A percentile compares a stretch with the other conserved stretches of the same genome.
phyloP scores from a whole-genome alignment of 1,284 basidiomycete species.

The Trametes pubescens region DNA sequence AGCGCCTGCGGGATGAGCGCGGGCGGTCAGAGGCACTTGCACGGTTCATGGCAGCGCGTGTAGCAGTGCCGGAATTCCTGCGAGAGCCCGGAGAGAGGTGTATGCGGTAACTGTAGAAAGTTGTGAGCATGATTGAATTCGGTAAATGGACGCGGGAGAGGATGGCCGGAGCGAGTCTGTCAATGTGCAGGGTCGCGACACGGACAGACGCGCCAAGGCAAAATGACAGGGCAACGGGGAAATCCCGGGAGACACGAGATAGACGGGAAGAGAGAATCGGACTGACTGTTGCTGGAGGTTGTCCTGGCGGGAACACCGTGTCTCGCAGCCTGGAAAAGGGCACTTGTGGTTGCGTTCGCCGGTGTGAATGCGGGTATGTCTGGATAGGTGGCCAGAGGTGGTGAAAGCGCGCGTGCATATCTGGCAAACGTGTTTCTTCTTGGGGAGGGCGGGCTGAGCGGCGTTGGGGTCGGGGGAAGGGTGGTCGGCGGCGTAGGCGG shows the following conservation, averaged over 20 bases:
- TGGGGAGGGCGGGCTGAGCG: conserved; percentile 25
- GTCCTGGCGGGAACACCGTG: conserved; percentile 81
- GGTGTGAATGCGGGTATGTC: conserved; percentile 84
- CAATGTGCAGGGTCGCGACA: conserved; percentile 11
- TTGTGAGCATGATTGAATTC: conserved; percentile 11
- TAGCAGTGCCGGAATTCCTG: conserved; percentile 58
- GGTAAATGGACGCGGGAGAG: not conserved
- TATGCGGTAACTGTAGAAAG: conserved; percentile 65
- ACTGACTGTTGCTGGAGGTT: conserved; percentile 87
- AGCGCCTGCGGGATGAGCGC: conserved; percentile 29
- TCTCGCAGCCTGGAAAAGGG: conserved; percentile 85
- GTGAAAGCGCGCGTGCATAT: conserved; percentile 70
- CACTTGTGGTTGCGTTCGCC: conserved; percentile 84
- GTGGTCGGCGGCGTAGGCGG: conserved; percentile 18
- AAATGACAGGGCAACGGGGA: conserved; percentile 12
- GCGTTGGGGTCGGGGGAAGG: conserved; percentile 13
- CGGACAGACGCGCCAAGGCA: conserved; percentile 4
- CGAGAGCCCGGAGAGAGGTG: conserved; percentile 77
- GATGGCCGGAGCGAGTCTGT: conserved; percentile 2
- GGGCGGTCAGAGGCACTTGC: conserved; percentile 25
- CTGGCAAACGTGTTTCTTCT: conserved; percentile 55
- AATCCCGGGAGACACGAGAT: not conserved
- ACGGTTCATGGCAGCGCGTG: conserved; percentile 53
- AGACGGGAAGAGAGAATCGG: conserved; percentile 2
- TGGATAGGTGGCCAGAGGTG: conserved; percentile 84